These are phyloP conservation scores for Penicillium sp. DNA, from an alignment of 2,329 filamentous ascomycete species.

Conservation along the genomic window DNA sequence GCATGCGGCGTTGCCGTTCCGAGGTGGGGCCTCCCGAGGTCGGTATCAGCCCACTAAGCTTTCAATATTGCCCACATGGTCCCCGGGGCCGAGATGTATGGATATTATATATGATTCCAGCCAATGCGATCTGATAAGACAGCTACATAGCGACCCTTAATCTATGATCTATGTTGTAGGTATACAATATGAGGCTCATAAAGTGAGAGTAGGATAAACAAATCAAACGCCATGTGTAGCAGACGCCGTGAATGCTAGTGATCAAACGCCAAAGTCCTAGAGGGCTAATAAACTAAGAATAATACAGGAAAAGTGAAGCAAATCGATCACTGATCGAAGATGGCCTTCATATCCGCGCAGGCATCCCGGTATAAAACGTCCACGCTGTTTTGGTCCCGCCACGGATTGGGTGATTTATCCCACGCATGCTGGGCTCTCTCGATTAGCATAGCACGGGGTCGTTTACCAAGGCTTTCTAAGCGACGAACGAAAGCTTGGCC, in stretches of 20 bases:
- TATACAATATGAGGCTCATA: background rate
- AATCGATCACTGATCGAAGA: slow-evolving; percentile 35
- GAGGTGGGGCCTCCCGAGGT: background rate
- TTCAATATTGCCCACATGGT: background rate
- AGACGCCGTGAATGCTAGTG: slow-evolving; percentile 9
- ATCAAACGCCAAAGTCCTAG: slow-evolving; percentile 1
- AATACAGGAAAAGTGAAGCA: background rate
- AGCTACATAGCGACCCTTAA: background rate
- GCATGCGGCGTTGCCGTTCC: slow-evolving; percentile 21
- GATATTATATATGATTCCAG: background rate
- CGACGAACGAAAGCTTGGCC: slow-evolving; percentile 48
- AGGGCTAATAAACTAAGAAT: slow-evolving; percentile 6
- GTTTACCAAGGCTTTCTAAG: slow-evolving; percentile 44
- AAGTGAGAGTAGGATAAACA: background rate
- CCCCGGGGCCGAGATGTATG: background rate
- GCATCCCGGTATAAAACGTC: slow-evolving; percentile 45
- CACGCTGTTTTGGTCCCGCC: slow-evolving; percentile 44
- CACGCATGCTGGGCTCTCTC: slow-evolving; percentile 48
- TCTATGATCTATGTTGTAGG: background rate
- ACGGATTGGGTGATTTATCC: slow-evolving; percentile 51
- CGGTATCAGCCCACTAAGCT: background rate
- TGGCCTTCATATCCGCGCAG: slow-evolving; percentile 43
- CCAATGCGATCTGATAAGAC: background rate
- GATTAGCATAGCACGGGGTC: slow-evolving; percentile 46
- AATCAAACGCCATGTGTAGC: slow-evolving; percentile 3